A percentile compares a stretch with the other conserved stretches of the same genome.
phyloP scores from a whole-genome alignment of 805 yeast genomes.

The Candida sphagnicola region DNA sequence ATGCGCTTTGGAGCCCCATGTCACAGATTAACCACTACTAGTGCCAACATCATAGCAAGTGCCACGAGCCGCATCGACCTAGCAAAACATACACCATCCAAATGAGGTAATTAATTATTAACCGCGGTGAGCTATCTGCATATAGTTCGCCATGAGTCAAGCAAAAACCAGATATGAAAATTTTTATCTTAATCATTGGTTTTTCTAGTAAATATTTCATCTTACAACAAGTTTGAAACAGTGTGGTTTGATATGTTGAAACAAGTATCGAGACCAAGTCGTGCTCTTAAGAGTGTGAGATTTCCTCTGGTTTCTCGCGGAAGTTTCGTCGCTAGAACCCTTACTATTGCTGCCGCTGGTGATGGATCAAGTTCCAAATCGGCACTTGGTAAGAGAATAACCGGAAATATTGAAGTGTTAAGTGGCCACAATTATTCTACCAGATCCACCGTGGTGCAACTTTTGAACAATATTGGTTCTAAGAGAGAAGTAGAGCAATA shows the following conservation, averaged over 20 bases:
- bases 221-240: no score
- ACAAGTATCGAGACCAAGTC: constrained; percentile 11
- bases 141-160: neutral
- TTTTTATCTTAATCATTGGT: constrained; percentile 2
- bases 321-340: neutral
- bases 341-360: neutral
- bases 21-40: no score
- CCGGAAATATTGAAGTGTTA: neutral
- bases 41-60: no score
- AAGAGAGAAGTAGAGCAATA: constrained; percentile 98
- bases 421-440: constrained; percentile 46
- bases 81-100: neutral
- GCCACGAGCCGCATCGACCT: constrained; percentile 1
- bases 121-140: constrained; percentile 6
- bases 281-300: constrained; percentile 5
- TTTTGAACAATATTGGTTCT: constrained; percentile 92
- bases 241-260: no score
- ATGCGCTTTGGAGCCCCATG: no score
- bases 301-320: neutral
- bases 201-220: no score
- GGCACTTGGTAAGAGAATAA: neutral
- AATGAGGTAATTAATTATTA: constrained; percentile 1
- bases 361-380: neutral
- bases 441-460: constrained; percentile 91
- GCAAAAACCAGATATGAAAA: constrained; percentile 3